phyloP scores from a whole-genome alignment of 306 rosid genomes.

The Lagenaria siceraria region DNA sequence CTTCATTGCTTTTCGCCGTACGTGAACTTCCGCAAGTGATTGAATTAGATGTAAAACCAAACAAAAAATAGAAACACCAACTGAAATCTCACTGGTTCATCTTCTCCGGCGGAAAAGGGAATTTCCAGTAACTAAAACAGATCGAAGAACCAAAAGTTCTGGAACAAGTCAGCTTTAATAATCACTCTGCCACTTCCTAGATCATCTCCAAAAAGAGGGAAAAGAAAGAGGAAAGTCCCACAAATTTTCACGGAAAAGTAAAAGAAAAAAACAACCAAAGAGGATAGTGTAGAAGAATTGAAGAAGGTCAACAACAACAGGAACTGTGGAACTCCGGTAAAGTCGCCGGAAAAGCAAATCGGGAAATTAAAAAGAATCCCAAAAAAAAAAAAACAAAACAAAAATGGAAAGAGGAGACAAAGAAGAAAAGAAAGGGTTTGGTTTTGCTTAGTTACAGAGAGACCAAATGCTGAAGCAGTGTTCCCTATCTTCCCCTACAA shows the following conservation, averaged over 20 bases:
- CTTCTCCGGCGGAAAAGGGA: background rate
- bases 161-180: background rate
- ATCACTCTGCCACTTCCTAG: background rate
- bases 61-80: background rate
- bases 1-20: conserved; percentile 39
- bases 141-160: background rate
- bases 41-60: background rate
- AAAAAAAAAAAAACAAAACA: conserved; percentile 5
- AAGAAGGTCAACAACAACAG: background rate
- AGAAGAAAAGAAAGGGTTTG: conserved; percentile 9
- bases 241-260: background rate
- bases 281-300: background rate
- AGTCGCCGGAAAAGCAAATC: conserved; percentile 4
- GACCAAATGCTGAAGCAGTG: conserved; percentile 47
- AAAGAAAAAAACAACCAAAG: background rate
- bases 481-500: conserved; percentile 43
- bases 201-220: background rate
- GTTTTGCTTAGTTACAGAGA: conserved; percentile 25
- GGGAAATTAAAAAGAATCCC: background rate
- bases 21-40: background rate
- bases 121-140: background rate
- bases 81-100: conserved; percentile 21
- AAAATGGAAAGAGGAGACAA: conserved; percentile 2
- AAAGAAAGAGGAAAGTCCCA: background rate
- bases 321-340: conserved; percentile 3